Evolutionary conservation across 2,329 filamentous ascomycete species (phyloP).

Genomic region (Fusarium irregulare): DNA sequence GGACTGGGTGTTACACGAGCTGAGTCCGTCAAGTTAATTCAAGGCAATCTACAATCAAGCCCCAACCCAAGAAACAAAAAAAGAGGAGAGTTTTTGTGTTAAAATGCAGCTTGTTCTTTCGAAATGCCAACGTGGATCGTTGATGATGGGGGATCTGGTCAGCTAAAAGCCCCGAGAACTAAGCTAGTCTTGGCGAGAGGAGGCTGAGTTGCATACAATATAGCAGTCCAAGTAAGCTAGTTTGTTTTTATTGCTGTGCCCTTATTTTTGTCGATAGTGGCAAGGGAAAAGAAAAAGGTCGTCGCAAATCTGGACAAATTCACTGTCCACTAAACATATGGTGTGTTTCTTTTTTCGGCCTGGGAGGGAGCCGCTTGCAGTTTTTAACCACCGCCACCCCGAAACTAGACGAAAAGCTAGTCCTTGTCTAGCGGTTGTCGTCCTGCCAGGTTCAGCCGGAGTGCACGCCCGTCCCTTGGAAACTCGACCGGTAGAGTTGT

Average conservation of each 20-base stretch:
- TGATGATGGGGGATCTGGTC: conserved; percentile 22
- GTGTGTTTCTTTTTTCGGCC: conserved; percentile 41
- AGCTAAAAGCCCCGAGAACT: conserved; percentile 32
- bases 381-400: conserved; percentile 39
- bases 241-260: conserved; percentile 12
- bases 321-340: conserved; percentile 4
- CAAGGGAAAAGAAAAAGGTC: conserved; percentile 15
- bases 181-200: conserved; percentile 32
- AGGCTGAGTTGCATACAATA: conserved; percentile 37
- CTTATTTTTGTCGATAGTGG: conserved; percentile 31
- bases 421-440: conserved; percentile 28
- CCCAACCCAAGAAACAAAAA: conserved; percentile 11
- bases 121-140: neutral
- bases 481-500: conserved; percentile 7
- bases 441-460: conserved; percentile 33
- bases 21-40: conserved; percentile 30
- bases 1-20: conserved; percentile 37
- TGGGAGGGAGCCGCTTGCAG: conserved; percentile 39
- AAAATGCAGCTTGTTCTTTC: conserved; percentile 23
- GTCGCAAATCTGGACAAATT: conserved; percentile 30
- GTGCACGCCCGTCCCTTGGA: conserved; percentile 9
- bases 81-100: conserved; percentile 34
- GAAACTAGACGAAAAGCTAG: conserved; percentile 22
- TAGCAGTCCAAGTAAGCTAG: conserved; percentile 5
- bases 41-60: conserved; percentile 5